Evolutionary conservation across 352 stramenopile species (phyloP).

Genomic region (Sclerospora graminicola): DNA sequence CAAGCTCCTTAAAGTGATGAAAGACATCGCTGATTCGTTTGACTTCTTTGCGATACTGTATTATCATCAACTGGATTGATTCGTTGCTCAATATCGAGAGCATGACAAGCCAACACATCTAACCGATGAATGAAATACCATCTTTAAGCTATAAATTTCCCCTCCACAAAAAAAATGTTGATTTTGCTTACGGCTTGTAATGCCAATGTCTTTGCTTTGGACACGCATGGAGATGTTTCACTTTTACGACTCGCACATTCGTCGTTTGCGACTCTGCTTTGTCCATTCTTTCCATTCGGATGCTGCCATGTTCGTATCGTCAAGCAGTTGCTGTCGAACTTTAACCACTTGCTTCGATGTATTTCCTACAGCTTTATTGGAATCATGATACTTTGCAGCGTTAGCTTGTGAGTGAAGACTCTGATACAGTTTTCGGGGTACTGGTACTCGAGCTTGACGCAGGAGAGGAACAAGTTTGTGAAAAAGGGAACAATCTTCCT

Average conservation of each 20-base stretch:
- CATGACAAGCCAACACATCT: no score
- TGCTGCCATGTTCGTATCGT: slow-evolving; percentile 6
- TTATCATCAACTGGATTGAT: no score
- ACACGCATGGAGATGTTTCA: no score
- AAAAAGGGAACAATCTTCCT: slow-evolving; percentile 29
- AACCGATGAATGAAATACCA: no score
- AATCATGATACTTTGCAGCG: slow-evolving; percentile 5
- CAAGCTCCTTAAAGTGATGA: neutral
- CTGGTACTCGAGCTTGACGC: slow-evolving; percentile 13
- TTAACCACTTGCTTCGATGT: slow-evolving; percentile 42
- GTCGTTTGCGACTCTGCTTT: neutral
- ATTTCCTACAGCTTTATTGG: slow-evolving; percentile 16
- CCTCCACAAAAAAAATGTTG: no score
- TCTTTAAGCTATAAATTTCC: no score
- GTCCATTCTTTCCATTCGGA: slow-evolving; percentile 30
- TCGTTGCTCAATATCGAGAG: no score
- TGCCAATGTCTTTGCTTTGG: no score
- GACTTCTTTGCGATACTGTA: no score
- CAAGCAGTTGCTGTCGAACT: slow-evolving; percentile 15
- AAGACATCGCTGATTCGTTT: no score
- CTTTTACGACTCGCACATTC: no score
- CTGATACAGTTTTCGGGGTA: slow-evolving; percentile 39
- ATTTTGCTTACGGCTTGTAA: no score
- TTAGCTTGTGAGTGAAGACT: slow-evolving; percentile 15
- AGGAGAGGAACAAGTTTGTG: slow-evolving; percentile 27